Evolutionary conservation across 2,329 filamentous ascomycete genomes (phyloP).

Genomic region (Talaromyces sp.): DNA sequence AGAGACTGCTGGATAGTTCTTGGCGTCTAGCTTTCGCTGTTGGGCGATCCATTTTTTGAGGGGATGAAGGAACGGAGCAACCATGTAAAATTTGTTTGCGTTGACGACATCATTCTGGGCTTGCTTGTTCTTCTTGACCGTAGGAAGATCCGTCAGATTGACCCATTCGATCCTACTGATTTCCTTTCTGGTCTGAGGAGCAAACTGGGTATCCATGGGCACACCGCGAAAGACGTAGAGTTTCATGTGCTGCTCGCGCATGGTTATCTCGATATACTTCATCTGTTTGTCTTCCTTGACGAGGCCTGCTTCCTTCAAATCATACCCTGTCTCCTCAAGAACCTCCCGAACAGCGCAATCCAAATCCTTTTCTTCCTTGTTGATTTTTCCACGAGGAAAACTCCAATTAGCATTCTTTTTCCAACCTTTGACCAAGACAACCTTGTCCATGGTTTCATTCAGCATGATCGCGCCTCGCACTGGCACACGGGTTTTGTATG

Average conservation of each 20-base stretch:
- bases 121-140: constrained; percentile 64
- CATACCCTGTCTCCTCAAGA: constrained; percentile 91
- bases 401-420: constrained; percentile 97
- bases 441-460: constrained; percentile 89
- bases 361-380: constrained; percentile 90
- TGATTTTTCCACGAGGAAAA: constrained; percentile 95
- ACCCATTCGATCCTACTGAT: constrained; percentile 98
- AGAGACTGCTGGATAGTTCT: constrained; percentile 37
- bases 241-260: constrained; percentile 87
- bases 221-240: constrained; percentile 89
- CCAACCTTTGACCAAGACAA: constrained; percentile 92
- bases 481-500: constrained; percentile 91
- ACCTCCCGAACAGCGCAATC: constrained; percentile 93
- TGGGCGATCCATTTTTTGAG: constrained; percentile 87
- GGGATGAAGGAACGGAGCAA: constrained; percentile 81
- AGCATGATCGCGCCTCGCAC: constrained; percentile 91
- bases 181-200: constrained; percentile 88
- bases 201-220: constrained; percentile 79
- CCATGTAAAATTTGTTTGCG: constrained; percentile 94
- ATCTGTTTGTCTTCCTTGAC: constrained; percentile 66
- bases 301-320: constrained; percentile 69
- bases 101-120: constrained; percentile 56
- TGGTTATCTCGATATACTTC: constrained; percentile 81
- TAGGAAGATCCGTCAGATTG: constrained; percentile 79
- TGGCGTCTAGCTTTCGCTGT: constrained; percentile 68